Base-by-base conservation (phyloP, 116 monocot genomes). In the Phalaenopsis hybrid region DNA sequence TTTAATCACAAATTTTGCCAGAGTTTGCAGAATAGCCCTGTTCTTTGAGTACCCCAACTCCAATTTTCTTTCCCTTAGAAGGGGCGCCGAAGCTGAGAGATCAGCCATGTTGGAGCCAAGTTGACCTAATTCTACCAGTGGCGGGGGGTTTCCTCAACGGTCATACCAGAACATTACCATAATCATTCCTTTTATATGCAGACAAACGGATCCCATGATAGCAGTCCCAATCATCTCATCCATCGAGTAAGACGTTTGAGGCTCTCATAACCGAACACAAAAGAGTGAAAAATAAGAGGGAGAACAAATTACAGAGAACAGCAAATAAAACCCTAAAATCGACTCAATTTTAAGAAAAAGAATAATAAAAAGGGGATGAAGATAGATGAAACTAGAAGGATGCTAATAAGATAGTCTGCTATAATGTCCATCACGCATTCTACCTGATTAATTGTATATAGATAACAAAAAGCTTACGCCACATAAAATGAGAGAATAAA, bases 1-100 rank as follows among this genome's bases (percentile, higher is more conserved):
- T 84, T 92, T 92, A 61, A 94, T 87, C 46, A 52, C 67, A 84
- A 72, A 81, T 84, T 83, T 84, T 6, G 68, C 78, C 23, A 92
- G 31, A 61, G 70, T 68, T 5, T 58, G 69, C 5, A 52, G 13
- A 23, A 83, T 28, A 12, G 59, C 37, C 31, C 20, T 20, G 5
- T 31, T 80, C n/a, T 82, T 84, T 78, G 82, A 21, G 8, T 21
- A 20, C 15, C 48, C 48, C 58, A 78, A 55, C 31, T 82, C 72
- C 31, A 74, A 34, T 49, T 18, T 73, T 50, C 78, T 79, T 18
- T 82, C 78, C 13, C 87, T 44, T 6, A 91, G 87, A 31, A 91
- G 91, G 2, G 91, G 87, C 15, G 63, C 68, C 1, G 74, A 33
- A 82, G 75, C 74, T 16, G 87, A 48, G 81, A 58, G 50, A 11